phyloP scores from a whole-genome alignment of 2,329 filamentous ascomycete genomes.

The Hymenoscyphus fructigenus region DNA sequence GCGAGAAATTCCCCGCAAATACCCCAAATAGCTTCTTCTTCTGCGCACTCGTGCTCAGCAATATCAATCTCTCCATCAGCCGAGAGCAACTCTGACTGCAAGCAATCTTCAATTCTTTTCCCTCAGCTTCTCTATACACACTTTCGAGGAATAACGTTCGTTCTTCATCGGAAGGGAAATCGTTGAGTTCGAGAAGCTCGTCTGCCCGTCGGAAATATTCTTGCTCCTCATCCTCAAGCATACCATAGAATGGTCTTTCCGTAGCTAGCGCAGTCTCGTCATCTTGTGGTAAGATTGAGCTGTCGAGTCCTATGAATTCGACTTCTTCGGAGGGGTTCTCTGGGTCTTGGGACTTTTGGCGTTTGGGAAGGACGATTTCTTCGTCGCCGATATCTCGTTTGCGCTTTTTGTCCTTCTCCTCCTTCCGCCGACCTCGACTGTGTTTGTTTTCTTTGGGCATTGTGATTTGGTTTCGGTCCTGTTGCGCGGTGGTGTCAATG shows the following conservation, averaged over 20 bases:
- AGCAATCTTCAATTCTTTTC: conserved; percentile 93
- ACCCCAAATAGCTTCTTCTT: conserved; percentile 84
- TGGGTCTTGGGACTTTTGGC: conserved; percentile 35
- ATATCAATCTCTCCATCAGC: conserved; percentile 86
- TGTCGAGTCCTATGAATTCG: conserved; percentile 25
- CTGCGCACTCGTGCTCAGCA: conserved; percentile 74
- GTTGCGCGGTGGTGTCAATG: background rate
- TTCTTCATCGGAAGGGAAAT: conserved; percentile 77
- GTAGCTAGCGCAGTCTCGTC: conserved; percentile 24
- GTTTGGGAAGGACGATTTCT: conserved; percentile 37
- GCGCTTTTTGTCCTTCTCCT: conserved; percentile 48
- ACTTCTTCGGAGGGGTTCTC: conserved; percentile 19
- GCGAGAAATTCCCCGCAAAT: conserved; percentile 82
- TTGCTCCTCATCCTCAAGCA: conserved; percentile 89
- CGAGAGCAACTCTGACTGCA: conserved; percentile 95
- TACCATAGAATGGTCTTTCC: conserved; percentile 70
- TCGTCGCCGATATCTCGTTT: conserved; percentile 47
- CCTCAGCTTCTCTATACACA: conserved; percentile 81
- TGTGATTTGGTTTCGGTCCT: conserved; percentile 9
- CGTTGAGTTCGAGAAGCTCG: conserved; percentile 84
- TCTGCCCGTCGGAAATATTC: conserved; percentile 93
- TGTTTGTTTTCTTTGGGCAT: conserved; percentile 63
- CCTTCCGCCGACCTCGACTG: conserved; percentile 53
- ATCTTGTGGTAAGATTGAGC: conserved; percentile 21
- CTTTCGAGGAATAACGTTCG: conserved; percentile 71